Evolutionary conservation across 768 basidiomycete genomes (phyloP), one percentile per base, ranked within the genome.

Genomic region (Neoboletus subvelutipes): DNA sequence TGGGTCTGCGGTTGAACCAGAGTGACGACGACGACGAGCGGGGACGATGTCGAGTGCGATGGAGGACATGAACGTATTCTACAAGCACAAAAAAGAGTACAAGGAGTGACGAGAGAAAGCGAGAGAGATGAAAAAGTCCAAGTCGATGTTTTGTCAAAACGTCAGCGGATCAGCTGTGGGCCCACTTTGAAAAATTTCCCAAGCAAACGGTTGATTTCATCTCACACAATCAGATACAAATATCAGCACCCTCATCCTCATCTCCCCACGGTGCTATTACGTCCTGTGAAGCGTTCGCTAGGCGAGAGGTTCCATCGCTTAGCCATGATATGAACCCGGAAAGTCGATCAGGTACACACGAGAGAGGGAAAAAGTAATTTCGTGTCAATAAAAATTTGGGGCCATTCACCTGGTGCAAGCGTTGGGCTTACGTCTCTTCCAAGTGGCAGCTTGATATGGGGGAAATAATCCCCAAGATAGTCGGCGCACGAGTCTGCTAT

Each of bases 1-100:
- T 66, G 65, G 74, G 62, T 68, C 75, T 58, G 75, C 77, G 13
- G 65, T 68, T 13, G 83, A 83, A 47, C 82, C 80, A 31, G 87
- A 87, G 69, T 88, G 86, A 50, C 88, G 82, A 59, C 88, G 81
- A 50, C 78, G 81, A 45, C 84, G 82, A 34, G 47, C 55, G 17
- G 55, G 54, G 51, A 55, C n/a, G 51, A 11, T 20, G 11, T 63
- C 58, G 49, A 54, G 36, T 1, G 57, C 45, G 56, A 64, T 48
- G 47, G 66, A 55, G 29, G 67, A 65, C 46, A 61, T 64, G 54
- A 22, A 59, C 48, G 60, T 31, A 22, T 0, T 50, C 12, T 33
- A 56, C 22, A 36, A 37, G 18, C 1, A 28, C 26, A 39, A n/a
- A 24, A 18, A 33, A 50, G 31, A 13, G 42, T 15, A 50, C 26